Evolutionary conservation across 805 yeast genomes (phyloP).

Genomic region (Grigorovia jiainica): DNA sequence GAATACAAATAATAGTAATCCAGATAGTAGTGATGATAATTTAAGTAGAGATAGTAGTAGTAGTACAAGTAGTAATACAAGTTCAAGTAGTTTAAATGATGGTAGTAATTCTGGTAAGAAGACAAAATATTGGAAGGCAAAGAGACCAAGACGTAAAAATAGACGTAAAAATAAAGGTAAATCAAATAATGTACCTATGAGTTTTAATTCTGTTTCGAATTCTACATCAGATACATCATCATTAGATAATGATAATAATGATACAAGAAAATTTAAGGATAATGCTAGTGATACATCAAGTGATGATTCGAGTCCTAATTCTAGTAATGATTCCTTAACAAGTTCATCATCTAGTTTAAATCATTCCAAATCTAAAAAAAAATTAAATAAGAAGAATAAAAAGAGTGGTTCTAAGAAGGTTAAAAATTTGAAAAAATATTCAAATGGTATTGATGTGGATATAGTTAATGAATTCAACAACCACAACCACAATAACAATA

Average conservation of each 20-base stretch:
- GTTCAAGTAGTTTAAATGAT: background rate
- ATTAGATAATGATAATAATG: background rate
- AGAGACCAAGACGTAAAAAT: background rate
- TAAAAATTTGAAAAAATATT: background rate
- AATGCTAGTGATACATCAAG: background rate
- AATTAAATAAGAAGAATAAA: background rate
- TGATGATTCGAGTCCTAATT: background rate
- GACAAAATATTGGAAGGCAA: background rate
- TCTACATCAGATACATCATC: background rate
- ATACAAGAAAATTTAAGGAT: background rate
- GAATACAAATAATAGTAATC: background rate
- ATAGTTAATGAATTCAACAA: no score
- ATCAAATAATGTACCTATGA: background rate
- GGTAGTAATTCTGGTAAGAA: background rate
- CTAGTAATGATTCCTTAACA: background rate
- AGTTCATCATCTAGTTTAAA: background rate
- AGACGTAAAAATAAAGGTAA: background rate
- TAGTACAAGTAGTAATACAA: background rate
- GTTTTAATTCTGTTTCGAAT: background rate
- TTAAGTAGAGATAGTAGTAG: no score
- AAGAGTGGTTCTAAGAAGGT: background rate
- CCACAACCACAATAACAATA: background rate
- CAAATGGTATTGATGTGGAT: background rate
- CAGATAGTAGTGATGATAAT: background rate
- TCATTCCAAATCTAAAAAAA: background rate